Conservation (phyloP, 192 early-diverging fungal species). For the Coemansia javaensis region DNA sequence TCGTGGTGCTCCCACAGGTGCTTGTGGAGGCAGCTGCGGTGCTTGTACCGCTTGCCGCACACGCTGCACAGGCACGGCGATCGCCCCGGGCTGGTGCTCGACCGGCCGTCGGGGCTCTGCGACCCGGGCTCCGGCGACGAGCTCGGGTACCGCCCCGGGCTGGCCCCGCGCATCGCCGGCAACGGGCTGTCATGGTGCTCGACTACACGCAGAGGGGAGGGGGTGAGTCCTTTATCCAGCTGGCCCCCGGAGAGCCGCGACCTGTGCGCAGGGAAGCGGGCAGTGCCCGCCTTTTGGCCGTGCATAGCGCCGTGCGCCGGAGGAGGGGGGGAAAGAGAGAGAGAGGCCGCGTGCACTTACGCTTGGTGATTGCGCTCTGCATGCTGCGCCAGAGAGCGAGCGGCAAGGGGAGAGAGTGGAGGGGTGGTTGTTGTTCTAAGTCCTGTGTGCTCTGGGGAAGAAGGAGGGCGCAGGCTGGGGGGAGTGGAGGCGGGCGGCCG, state of each 20-base stretch:
- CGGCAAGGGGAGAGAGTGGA: too few species aligned
- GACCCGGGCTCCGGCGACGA: constrained; percentile 38
- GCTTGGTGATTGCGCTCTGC: constrained; percentile 2
- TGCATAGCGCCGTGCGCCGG: too few species aligned
- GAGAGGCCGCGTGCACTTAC: constrained; percentile 16
- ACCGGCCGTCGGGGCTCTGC: constrained; percentile 25
- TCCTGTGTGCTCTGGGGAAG: too few species aligned
- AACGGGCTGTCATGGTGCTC: constrained; percentile 18
- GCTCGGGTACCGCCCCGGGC: constrained; percentile 35
- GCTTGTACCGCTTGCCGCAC: constrained; percentile 62
- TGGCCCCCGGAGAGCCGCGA: too few species aligned
- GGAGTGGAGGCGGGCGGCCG: too few species aligned
- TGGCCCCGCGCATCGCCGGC: constrained; percentile 12
- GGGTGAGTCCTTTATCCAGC: too few species aligned
- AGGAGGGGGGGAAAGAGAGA: too few species aligned
- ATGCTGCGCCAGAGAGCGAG: background rate
- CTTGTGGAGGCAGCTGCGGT: constrained; percentile 58
- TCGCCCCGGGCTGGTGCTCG: constrained; percentile 44
- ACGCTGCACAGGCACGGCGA: constrained; percentile 50
- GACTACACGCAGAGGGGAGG: constrained; percentile 8
- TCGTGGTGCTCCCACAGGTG: constrained; percentile 64
- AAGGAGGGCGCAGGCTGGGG: too few species aligned
- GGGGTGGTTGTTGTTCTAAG: too few species aligned
- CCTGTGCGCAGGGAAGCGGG: too few species aligned
- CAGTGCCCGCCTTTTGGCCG: too few species aligned